These are phyloP conservation scores for Astrephomene gubernaculifera DNA, from an alignment of 139 green algal species.

Conservation along the genomic window DNA sequence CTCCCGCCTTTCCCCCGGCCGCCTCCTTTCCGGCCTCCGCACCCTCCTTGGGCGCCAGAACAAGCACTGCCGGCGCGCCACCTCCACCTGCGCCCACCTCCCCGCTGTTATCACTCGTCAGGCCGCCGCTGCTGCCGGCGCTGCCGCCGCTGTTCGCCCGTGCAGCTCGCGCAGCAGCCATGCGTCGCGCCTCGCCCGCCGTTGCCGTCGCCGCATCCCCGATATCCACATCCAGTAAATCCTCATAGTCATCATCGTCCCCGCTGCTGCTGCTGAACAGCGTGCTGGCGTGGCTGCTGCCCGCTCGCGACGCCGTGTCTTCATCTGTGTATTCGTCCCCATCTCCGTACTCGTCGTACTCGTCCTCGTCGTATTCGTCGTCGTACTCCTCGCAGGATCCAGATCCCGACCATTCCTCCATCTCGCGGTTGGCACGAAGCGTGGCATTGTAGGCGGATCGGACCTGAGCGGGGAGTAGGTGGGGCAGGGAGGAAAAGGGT, in stretches of 20 bases:
- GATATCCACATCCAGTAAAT: background rate
- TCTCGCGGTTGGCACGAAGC: constrained; percentile 7
- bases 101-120: too few relatives aligned
- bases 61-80: too few relatives aligned
- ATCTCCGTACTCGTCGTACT: constrained; percentile 19
- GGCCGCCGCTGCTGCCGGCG: too few relatives aligned
- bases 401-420: background rate
- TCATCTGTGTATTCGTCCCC: background rate
- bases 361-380: constrained; percentile 13
- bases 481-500: too few relatives aligned
- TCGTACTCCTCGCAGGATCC: background rate
- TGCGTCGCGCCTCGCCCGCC: background rate
- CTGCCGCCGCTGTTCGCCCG: background rate
- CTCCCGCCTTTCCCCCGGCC: too few relatives aligned
- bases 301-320: background rate
- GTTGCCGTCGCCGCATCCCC: background rate
- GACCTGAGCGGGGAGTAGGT: too few relatives aligned
- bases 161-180: background rate
- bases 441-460: constrained; percentile 46
- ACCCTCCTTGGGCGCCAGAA: too few relatives aligned
- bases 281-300: constrained; percentile 1
- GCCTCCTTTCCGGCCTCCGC: too few relatives aligned
- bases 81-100: too few relatives aligned
- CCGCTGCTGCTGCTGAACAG: constrained; percentile 21
- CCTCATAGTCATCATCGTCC: constrained; percentile 17